These are phyloP conservation scores for Sclerotinia glacialis DNA, from an alignment of 2,329 filamentous ascomycete genomes.

Conservation along the genomic window DNA sequence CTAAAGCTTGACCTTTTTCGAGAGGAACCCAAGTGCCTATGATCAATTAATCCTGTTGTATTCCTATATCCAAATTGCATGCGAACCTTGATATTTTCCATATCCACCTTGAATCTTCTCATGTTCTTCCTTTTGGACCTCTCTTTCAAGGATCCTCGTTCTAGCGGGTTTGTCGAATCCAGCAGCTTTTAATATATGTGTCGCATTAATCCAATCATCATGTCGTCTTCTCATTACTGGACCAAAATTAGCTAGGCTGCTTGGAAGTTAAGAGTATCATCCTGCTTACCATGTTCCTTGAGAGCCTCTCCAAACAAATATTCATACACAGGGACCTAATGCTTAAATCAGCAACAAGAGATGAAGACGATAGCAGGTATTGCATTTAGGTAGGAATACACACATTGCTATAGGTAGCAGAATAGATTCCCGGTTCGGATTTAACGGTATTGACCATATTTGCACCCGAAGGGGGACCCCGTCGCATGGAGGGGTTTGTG, in stretches of 20 bases:
- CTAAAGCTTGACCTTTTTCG: slow-evolving; percentile 73
- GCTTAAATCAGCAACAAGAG: not conserved
- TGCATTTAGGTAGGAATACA: slow-evolving; percentile 33
- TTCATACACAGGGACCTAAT: slow-evolving; percentile 89
- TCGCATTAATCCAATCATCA: slow-evolving; percentile 99
- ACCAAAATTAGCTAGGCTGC: slow-evolving; percentile 6
- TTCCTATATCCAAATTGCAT: not conserved
- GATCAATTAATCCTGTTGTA: slow-evolving; percentile 30
- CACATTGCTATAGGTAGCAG: slow-evolving; percentile 68
- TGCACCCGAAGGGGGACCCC: not conserved
- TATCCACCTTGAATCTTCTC: slow-evolving; percentile 99
- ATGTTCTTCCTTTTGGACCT: slow-evolving; percentile 93
- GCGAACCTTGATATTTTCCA: slow-evolving; percentile 88
- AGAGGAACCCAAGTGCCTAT: slow-evolving; percentile 94
- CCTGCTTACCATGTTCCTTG: slow-evolving; percentile 63
- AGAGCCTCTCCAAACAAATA: slow-evolving; percentile 78
- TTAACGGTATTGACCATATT: slow-evolving; percentile 39
- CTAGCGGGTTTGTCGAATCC: slow-evolving; percentile 96
- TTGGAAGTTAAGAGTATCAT: not conserved
- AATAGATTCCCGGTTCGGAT: slow-evolving; percentile 51
- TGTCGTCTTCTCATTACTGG: slow-evolving; percentile 81
- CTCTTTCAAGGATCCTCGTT: slow-evolving; percentile 90
- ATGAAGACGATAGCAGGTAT: not conserved
- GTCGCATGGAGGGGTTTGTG: slow-evolving; percentile 4
- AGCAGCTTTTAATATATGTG: slow-evolving; percentile 94